Percentiles rank a stretch among this genome's conserved stretches.
phyloP scores from a whole-genome alignment of 2,329 filamentous ascomycete species.

The Fusarium paranaense region DNA sequence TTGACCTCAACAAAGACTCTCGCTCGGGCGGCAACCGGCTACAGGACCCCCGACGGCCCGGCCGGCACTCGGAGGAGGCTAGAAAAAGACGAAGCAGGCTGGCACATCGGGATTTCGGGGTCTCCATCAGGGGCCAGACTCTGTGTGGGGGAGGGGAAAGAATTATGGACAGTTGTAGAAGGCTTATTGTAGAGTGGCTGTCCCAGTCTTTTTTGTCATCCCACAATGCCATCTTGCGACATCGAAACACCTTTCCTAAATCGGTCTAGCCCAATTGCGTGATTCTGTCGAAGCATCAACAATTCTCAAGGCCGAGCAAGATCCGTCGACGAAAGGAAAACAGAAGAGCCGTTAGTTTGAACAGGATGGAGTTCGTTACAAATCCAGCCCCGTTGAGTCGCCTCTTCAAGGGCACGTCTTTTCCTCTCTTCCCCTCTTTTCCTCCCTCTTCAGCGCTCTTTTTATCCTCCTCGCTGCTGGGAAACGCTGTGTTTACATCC shows the following conservation, averaged over 20 bases:
- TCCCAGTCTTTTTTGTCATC: conserved; percentile 19
- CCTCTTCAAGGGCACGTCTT: conserved; percentile 32
- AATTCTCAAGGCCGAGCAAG: conserved; percentile 46
- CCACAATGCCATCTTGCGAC: conserved; percentile 33
- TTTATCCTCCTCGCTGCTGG: conserved; percentile 22
- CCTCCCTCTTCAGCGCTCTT: conserved; percentile 17
- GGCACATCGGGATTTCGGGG: conserved; percentile 42
- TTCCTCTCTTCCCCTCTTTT: conserved; percentile 13
- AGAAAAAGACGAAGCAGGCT: conserved; percentile 22
- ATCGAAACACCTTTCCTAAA: conserved; percentile 46
- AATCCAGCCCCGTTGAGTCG: conserved; percentile 41
- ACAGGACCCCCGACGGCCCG: conserved; percentile 40
- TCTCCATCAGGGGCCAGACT: conserved; percentile 34
- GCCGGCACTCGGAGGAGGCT: conserved; percentile 39
- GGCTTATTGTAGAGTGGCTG: accelerated
- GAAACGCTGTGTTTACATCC: conserved; percentile 25
- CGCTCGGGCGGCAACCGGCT: conserved; percentile 34
- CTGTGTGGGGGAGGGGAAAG: conserved; percentile 27
- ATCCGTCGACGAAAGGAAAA: conserved; percentile 30
- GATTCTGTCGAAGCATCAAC: conserved; percentile 53
- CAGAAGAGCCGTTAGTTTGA: conserved; percentile 26
- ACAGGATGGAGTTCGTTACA: conserved; percentile 41
- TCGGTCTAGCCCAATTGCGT: conserved; percentile 53
- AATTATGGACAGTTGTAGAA: neutral
- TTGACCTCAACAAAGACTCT: neutral